Evolutionary conservation across 352 stramenopile genomes (phyloP).

Genomic region (Pythium aquatile): DNA sequence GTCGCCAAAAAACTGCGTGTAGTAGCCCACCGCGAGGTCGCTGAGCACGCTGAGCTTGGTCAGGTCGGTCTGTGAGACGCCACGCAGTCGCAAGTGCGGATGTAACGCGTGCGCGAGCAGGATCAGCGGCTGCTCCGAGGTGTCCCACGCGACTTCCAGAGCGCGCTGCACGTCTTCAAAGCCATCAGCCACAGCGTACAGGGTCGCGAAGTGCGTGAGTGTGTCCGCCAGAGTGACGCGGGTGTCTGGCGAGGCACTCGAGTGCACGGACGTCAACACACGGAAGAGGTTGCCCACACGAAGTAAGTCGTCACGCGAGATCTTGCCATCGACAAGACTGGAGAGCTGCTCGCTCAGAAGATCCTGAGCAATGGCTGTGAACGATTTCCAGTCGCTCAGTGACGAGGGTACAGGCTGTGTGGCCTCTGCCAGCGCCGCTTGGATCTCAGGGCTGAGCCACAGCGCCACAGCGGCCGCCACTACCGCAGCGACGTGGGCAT

Average conservation of each 20-base stretch:
- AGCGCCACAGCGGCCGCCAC: slow-evolving; percentile 39
- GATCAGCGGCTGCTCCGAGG: slow-evolving; percentile 67
- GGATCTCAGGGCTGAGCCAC: slow-evolving; percentile 31
- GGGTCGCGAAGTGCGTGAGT: slow-evolving; percentile 40
- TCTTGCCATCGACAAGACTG: slow-evolving; percentile 31
- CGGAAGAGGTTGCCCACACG: slow-evolving; percentile 45
- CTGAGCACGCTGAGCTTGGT: slow-evolving; percentile 63
- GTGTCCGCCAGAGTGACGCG: slow-evolving; percentile 38
- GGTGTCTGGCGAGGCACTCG: slow-evolving; percentile 21
- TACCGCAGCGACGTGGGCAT: slow-evolving; percentile 34
- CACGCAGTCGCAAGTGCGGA: slow-evolving; percentile 44
- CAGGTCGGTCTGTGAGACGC: slow-evolving; percentile 38
- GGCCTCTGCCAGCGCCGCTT: background rate
- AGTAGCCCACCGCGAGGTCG: slow-evolving; percentile 61
- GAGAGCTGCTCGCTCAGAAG: slow-evolving; percentile 19
- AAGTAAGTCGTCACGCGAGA: slow-evolving; percentile 39
- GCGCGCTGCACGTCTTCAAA: slow-evolving; percentile 44
- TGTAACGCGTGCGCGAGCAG: slow-evolving; percentile 60
- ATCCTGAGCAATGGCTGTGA: slow-evolving; percentile 27
- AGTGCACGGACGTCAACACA: slow-evolving; percentile 34
- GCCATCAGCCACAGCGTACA: slow-evolving; percentile 46
- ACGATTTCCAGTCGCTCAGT: slow-evolving; percentile 34
- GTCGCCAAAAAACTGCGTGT: slow-evolving; percentile 37
- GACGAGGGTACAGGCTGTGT: background rate
- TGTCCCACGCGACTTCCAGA: slow-evolving; percentile 55